A percentile compares a stretch with the other conserved stretches of the same genome.
phyloP scores from a whole-genome alignment of 495 filamentous ascomycete species.

The Penicillium cinerascens region DNA sequence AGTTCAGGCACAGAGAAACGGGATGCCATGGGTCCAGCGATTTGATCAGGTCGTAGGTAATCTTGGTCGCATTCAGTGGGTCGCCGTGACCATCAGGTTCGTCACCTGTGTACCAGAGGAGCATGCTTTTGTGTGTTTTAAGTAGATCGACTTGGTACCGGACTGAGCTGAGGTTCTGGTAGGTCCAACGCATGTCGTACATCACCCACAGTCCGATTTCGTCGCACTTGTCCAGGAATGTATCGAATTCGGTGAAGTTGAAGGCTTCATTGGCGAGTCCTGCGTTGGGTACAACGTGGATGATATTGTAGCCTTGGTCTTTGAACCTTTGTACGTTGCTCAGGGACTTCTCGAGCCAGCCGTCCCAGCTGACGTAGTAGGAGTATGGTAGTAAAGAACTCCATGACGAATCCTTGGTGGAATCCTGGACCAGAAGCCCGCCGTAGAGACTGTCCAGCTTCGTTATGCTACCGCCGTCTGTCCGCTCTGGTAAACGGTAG shows the following conservation, averaged over 20 bases:
- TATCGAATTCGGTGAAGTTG: slow-evolving; percentile 35
- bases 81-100: slow-evolving; percentile 67
- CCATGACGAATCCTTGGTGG: slow-evolving; percentile 41
- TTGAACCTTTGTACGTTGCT: slow-evolving; percentile 38
- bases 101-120: slow-evolving; percentile 65
- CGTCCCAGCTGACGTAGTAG: slow-evolving; percentile 59
- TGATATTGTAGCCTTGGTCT: slow-evolving; percentile 51
- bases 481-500: slow-evolving; percentile 53
- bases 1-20: slow-evolving; percentile 63
- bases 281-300: slow-evolving; percentile 47
- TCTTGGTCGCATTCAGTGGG: slow-evolving; percentile 45
- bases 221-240: slow-evolving; percentile 55
- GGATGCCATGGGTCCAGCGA: slow-evolving; percentile 66
- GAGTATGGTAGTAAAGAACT: slow-evolving; percentile 59
- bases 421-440: slow-evolving; percentile 38
- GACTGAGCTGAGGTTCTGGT: slow-evolving; percentile 54
- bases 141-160: slow-evolving; percentile 49
- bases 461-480: slow-evolving; percentile 54
- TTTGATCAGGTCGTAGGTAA: slow-evolving; percentile 47
- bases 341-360: slow-evolving; percentile 41
- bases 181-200: slow-evolving; percentile 62
- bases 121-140: slow-evolving; percentile 50
- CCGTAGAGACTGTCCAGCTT: slow-evolving; percentile 61
- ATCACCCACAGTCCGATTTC: slow-evolving; percentile 56
- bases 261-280: slow-evolving; percentile 22